These are phyloP conservation scores for Pseudomicrostroma phylloplanum DNA, from an alignment of 1,284 basidiomycete genomes.

Conservation along the genomic window DNA sequence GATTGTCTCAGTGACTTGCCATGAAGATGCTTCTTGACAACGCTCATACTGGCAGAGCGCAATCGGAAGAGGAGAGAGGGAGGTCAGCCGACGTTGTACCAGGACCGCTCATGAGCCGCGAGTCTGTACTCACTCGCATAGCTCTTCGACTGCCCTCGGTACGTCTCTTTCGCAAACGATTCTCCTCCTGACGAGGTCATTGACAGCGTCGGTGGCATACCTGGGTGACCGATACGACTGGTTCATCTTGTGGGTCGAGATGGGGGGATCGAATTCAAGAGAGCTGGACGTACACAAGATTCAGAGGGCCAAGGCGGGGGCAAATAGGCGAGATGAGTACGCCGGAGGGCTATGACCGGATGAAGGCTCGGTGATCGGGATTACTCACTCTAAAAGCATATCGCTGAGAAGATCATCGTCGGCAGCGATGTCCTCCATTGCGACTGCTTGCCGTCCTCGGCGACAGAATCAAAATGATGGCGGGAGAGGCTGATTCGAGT, in stretches of 20 bases:
- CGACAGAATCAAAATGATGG: background rate
- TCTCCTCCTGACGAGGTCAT: conserved; percentile 32
- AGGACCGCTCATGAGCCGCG: background rate
- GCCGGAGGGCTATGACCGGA: background rate
- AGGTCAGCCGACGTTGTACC: background rate
- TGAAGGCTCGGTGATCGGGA: background rate
- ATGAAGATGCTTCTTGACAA: conserved; percentile 38
- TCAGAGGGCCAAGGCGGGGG: background rate
- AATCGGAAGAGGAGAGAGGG: background rate
- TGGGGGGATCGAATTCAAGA: conserved; percentile 47
- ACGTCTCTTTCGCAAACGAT: conserved; percentile 41
- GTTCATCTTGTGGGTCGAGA: conserved; percentile 51
- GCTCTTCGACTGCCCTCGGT: conserved; percentile 32
- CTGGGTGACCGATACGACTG: conserved; percentile 42
- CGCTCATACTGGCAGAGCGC: conserved; percentile 22
- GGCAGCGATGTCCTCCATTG: conserved; percentile 47
- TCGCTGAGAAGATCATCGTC: conserved; percentile 50
- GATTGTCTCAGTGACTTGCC: conserved; percentile 38
- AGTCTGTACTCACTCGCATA: conserved; percentile 26
- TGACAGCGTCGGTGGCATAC: conserved; percentile 38
- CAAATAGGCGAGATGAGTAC: too few species aligned
- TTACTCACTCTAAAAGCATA: conserved; percentile 44
- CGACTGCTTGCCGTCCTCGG: conserved; percentile 3
- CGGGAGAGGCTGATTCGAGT: too few species aligned
- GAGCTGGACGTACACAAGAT: conserved; percentile 20